Percentiles rank a stretch among this genome's conserved stretches.
Evolutionary conservation across 202 grass and related monocot species (phyloP).

Genomic region (Zizania palustris): DNA sequence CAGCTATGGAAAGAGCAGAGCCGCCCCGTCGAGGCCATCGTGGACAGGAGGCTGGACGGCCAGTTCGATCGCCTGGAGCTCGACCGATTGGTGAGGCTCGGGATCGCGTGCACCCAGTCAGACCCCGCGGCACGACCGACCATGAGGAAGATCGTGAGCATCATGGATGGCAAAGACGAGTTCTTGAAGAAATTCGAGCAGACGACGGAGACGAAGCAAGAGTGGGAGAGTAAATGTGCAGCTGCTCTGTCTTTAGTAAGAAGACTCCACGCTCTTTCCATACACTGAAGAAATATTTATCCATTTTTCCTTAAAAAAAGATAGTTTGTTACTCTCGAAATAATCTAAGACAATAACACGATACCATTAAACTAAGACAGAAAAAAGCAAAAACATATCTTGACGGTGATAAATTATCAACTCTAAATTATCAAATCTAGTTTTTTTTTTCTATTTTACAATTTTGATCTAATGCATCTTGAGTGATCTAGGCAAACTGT

Average conservation of each 20-base stretch:
- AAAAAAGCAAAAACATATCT: too few species aligned
- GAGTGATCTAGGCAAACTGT: too few species aligned
- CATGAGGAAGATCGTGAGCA: constrained; percentile 73
- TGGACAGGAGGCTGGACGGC: constrained; percentile 57
- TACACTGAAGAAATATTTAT: constrained; percentile 51
- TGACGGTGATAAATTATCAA: too few species aligned
- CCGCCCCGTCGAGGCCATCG: constrained; percentile 48
- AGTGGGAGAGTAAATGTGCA: constrained; percentile 63
- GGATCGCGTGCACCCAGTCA: constrained; percentile 62
- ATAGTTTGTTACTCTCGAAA: too few species aligned
- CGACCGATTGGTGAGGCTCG: constrained; percentile 58
- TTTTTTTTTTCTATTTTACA: too few species aligned
- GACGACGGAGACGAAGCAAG: constrained; percentile 47
- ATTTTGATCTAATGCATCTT: too few species aligned
- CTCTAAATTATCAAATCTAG: too few species aligned
- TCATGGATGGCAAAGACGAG: constrained; percentile 80
- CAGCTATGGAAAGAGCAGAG: constrained; percentile 32
- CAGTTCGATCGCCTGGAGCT: constrained; percentile 49
- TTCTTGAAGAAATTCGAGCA: constrained; percentile 47
- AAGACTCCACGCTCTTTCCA: constrained; percentile 77
- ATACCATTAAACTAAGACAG: too few species aligned
- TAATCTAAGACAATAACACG: too few species aligned
- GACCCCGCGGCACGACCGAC: constrained; percentile 56
- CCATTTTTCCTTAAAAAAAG: too few species aligned
- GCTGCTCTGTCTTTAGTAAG: constrained; percentile 54